Conservation (phyloP, 2,329 filamentous ascomycete genomes). For the Fusarium papillatum region DNA sequence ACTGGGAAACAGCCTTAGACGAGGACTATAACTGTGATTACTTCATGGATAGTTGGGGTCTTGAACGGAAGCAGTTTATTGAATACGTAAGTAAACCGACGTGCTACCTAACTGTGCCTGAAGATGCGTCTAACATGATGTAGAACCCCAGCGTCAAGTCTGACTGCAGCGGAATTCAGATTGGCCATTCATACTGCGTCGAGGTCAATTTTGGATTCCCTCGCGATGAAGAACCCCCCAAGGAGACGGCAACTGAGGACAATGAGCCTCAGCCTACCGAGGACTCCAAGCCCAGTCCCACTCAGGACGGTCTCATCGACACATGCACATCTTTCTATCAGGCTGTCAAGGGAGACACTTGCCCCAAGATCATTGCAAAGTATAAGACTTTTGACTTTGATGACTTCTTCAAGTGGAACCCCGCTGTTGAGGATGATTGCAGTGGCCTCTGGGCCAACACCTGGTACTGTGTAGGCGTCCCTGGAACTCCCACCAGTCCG, state of each 20-base stretch:
- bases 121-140: no score
- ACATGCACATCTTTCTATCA: constrained; percentile 17
- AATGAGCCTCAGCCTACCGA: not conserved
- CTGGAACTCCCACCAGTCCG: not conserved
- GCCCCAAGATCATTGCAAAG: not conserved
- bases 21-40: no score
- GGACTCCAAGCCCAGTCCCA: not conserved
- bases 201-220: not conserved
- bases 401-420: constrained; percentile 10
- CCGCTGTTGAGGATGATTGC: not conserved
- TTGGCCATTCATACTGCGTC: not conserved
- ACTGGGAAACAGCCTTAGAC: no score
- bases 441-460: not conserved
- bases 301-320: not conserved
- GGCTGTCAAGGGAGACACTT: constrained; percentile 25
- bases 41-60: no score
- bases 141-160: no score
- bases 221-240: not conserved
- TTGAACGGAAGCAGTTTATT: no score
- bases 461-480: constrained; percentile 14
- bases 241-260: not conserved
- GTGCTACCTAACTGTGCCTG: no score
- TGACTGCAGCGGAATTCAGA: not conserved
- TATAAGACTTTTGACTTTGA: constrained; percentile 1
- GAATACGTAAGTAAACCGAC: no score